Evolutionary conservation across 257 asterid species (phyloP).

Genomic region (Penstemon newberryi): DNA sequence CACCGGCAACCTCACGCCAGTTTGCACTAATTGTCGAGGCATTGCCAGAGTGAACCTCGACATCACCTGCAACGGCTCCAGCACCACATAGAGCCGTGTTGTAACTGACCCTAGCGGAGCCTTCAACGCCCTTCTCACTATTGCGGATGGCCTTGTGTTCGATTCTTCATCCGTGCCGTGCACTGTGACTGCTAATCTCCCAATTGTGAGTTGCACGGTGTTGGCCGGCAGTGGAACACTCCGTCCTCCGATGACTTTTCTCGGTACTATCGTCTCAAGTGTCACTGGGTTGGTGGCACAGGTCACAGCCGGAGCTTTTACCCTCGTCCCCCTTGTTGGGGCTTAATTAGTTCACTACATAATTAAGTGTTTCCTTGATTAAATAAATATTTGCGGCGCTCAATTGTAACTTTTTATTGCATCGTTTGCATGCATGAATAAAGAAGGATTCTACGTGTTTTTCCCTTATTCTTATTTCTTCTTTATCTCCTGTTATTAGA

Average conservation of each 20-base stretch:
- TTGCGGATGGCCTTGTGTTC: not conserved
- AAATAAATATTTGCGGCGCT: no score
- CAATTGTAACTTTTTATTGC: no score
- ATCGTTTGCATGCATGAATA: no score
- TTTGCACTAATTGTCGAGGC: not conserved
- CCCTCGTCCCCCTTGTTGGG: not conserved
- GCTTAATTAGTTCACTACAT: no score
- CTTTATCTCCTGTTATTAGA: no score
- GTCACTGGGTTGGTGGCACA: slow-evolving; percentile 16
- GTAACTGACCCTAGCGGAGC: slow-evolving; percentile 19
- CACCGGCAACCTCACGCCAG: not conserved
- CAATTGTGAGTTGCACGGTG: slow-evolving; percentile 17
- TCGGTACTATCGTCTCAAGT: slow-evolving; percentile 3
- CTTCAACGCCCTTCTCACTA: slow-evolving; percentile 3
- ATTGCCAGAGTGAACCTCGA: slow-evolving; percentile 17
- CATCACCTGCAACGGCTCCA: slow-evolving; percentile 20
- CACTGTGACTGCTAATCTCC: not conserved
- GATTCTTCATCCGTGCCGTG: slow-evolving; percentile 16
- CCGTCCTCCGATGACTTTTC: slow-evolving; percentile 11
- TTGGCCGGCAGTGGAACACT: slow-evolving; percentile 10
- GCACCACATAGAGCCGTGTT: not conserved
- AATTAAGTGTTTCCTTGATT: no score
- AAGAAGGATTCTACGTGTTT: no score
- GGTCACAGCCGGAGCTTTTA: slow-evolving; percentile 10
- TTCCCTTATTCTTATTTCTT: no score